Evolutionary conservation across 208 protist genomes (phyloP).

Genomic region (Leishmania aethiopica): DNA sequence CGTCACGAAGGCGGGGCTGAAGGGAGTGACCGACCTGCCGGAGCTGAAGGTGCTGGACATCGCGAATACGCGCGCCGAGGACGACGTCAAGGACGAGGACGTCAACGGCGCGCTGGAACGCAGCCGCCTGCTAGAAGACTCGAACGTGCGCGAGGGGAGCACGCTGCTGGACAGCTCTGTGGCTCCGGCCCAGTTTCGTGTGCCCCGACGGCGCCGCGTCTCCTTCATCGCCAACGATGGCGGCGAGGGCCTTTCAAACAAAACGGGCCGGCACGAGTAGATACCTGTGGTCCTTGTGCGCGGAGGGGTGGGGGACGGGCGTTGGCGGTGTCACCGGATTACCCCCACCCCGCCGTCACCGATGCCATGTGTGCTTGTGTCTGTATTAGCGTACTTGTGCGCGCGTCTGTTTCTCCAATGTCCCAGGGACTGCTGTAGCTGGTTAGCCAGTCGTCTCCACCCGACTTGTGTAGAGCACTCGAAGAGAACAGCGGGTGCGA

Average conservation of each 20-base stretch:
- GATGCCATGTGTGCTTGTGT: background rate
- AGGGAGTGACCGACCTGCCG: slow-evolving; percentile 36
- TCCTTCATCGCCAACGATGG: slow-evolving; percentile 37
- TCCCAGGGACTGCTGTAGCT: background rate
- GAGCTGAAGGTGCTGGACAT: slow-evolving; percentile 49
- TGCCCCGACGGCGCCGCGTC: slow-evolving; percentile 48
- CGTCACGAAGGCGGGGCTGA: slow-evolving; percentile 41
- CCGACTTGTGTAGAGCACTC: background rate
- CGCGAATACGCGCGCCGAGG: slow-evolving; percentile 49
- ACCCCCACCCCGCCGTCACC: background rate
- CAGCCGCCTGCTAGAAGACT: slow-evolving; percentile 20
- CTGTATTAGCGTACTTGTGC: background rate
- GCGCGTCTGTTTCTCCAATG: background rate
- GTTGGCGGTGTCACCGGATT: background rate
- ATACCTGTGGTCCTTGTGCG: background rate
- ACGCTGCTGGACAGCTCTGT: slow-evolving; percentile 35
- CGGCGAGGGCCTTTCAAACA: background rate
- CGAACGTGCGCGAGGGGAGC: slow-evolving; percentile 35
- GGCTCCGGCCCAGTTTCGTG: slow-evolving; percentile 41
- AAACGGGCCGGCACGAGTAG: background rate
- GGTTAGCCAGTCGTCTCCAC: background rate
- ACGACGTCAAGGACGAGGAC: slow-evolving; percentile 27
- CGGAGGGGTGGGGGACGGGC: background rate
- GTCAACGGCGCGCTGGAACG: slow-evolving; percentile 11
- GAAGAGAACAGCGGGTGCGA: background rate